Percentiles rank a stretch among this genome's conserved stretches.
phyloP scores from a whole-genome alignment of 2,329 filamentous ascomycete species.

The Geosmithia putterillii region DNA sequence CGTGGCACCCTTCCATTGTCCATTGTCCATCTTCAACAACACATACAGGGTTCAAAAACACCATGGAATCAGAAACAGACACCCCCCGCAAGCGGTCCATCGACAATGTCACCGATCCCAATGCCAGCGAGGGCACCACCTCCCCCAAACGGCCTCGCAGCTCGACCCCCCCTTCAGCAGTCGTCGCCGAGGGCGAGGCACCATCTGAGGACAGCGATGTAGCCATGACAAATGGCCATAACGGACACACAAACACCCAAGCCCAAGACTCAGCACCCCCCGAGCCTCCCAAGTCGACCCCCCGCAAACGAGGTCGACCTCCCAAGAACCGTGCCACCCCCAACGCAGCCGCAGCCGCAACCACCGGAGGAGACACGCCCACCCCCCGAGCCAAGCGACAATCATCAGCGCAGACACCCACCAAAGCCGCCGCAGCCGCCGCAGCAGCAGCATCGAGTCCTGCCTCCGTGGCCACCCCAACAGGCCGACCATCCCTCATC shows the following conservation, averaged over 20 bases:
- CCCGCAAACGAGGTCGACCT: slow-evolving; percentile 19
- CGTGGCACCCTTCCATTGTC: no score
- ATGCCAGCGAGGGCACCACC: slow-evolving; percentile 9
- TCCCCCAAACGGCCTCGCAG: slow-evolving; percentile 19
- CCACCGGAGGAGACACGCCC: slow-evolving; percentile 15
- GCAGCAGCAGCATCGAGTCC: no score
- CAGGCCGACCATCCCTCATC: not conserved
- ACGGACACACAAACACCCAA: slow-evolving; percentile 5
- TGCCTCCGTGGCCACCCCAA: not conserved
- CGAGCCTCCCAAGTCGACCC: slow-evolving; percentile 16
- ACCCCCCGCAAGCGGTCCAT: slow-evolving; percentile 9
- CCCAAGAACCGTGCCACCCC: slow-evolving; percentile 13
- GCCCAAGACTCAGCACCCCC: slow-evolving; percentile 6
- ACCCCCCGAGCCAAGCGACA: slow-evolving; percentile 23
- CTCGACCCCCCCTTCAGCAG: slow-evolving; percentile 2
- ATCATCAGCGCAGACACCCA: slow-evolving; percentile 23
- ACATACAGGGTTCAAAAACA: not conserved
- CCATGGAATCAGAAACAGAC: not conserved
- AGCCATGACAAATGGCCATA: slow-evolving; percentile 1
- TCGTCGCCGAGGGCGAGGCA: not conserved
- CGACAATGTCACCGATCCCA: slow-evolving; percentile 12
- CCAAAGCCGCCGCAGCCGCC: slow-evolving; percentile 15
- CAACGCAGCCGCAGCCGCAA: no score
- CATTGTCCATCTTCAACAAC: no score
- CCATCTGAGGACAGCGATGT: not conserved